Evolutionary conservation across 345 rosid species (phyloP).

Genomic region (Eucalyptus pauciflora): DNA sequence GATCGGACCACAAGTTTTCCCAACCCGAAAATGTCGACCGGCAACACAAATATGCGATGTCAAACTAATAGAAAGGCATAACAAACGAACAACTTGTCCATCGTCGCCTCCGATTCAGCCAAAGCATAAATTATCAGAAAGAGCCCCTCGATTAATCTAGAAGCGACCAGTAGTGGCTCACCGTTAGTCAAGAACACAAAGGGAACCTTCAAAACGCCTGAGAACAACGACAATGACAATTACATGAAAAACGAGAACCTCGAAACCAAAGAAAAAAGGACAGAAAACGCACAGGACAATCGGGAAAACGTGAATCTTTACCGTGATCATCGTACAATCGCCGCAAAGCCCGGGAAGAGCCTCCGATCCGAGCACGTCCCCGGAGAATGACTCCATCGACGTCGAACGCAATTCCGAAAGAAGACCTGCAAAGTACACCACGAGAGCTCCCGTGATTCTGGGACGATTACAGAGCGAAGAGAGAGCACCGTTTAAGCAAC

Average conservation of each 20-base stretch:
- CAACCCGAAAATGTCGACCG: background rate
- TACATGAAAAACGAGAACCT: background rate
- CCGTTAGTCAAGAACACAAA: slow-evolving; percentile 76
- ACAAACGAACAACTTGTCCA: background rate
- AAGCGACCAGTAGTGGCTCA: slow-evolving; percentile 8
- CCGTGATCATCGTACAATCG: slow-evolving; percentile 50
- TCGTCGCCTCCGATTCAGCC: background rate
- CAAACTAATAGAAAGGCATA: background rate
- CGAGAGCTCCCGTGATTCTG: background rate
- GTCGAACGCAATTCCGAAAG: slow-evolving; percentile 80
- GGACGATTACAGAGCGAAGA: background rate
- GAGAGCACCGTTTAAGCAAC: background rate
- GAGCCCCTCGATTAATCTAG: background rate
- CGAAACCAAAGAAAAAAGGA: background rate
- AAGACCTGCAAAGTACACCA: slow-evolving; percentile 4
- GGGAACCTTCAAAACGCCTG: slow-evolving; percentile 68
- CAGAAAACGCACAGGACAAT: background rate
- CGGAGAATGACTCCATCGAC: slow-evolving; percentile 81
- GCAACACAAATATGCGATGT: background rate
- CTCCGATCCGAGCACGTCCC: slow-evolving; percentile 54
- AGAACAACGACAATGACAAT: background rate
- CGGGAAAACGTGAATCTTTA: background rate
- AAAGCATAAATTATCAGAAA: background rate
- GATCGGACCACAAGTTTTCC: background rate
- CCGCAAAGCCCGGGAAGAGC: slow-evolving; percentile 46